Evolutionary conservation across 176 grass and related monocot species (phyloP), one percentile per base, ranked within the genome.

Genomic region (Oryza australiensis): DNA sequence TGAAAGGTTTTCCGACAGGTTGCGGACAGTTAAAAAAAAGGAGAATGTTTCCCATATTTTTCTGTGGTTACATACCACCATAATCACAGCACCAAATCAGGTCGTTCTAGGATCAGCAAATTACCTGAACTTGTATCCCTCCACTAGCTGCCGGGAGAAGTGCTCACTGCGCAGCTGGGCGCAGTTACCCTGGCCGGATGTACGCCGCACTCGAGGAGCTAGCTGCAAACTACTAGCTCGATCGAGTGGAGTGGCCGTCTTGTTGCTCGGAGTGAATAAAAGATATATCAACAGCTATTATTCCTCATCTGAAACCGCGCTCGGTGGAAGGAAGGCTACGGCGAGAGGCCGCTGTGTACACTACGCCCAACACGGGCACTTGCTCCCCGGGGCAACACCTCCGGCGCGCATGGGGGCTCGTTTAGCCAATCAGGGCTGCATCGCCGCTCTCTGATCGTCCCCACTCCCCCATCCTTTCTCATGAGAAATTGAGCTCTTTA

Each of bases 351-450:
- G 3, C n/a, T 20, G 29, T 20, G 29, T n/a, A 14, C 60, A 48
- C 66, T 32, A 42, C 76, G 18, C 32, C 64, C 10, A 81, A 85
- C 87, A 85, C 77, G 87, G 77, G 7, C 14, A 18, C 78, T 76
- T 89, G 82, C 87, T 81, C 57, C 83, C 72, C 57, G 87, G 42
- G 57, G 72, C 78, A 85, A 34, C 72, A 77, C 43, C 65, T 27
- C 72, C 66, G 72, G 53, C 62, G 15, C 12, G 72, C 85, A 9
- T 89, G 32, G 82, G 57, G 32, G 26, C 23, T 41, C 71, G 77
- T 15, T 72, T 35, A 24, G 42, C 87, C 87, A 85, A 45, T 85
- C 20, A 33, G 77, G 43, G 40, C n/a, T 9, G n/a, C n/a, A 60
- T 24, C 55, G 55, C 55, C 55, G 55, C 20, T 3, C 6, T 0